Evolutionary conservation across 805 yeast species (phyloP).

Genomic region (Metschnikowia corniflorae): DNA sequence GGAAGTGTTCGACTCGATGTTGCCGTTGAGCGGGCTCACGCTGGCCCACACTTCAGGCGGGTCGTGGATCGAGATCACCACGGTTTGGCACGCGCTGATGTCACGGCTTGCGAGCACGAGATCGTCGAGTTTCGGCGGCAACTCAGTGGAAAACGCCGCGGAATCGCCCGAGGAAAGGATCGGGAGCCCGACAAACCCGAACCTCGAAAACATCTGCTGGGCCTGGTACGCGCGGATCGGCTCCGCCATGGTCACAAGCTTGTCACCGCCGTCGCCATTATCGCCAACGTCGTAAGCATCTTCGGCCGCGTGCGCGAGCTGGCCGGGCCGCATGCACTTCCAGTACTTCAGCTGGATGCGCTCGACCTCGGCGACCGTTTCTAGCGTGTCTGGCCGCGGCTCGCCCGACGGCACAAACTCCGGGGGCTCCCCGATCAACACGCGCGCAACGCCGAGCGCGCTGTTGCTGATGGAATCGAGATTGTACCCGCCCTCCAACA

Average conservation of each 20-base stretch:
- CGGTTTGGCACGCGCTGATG: constrained; percentile 58
- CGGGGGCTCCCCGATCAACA: constrained; percentile 92
- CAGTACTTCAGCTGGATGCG: constrained; percentile 81
- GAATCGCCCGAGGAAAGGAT: constrained; percentile 35
- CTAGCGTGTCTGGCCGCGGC: constrained; percentile 75
- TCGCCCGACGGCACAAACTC: constrained; percentile 61
- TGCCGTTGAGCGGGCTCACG: constrained; percentile 74
- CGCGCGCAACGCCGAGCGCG: constrained; percentile 90
- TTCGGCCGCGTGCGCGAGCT: constrained; percentile 37
- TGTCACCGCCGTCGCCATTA: too few relatives aligned
- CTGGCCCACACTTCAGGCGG: constrained; percentile 92
- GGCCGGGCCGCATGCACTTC: constrained; percentile 77
- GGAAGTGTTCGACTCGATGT: constrained; percentile 67
- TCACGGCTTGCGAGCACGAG: constrained; percentile 70
- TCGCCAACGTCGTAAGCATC: constrained; percentile 37
- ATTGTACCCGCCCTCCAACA: constrained; percentile 95
- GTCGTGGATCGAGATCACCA: constrained; percentile 78
- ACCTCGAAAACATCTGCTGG: constrained; percentile 48
- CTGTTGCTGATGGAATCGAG: constrained; percentile 85
- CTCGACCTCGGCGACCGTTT: constrained; percentile 76
- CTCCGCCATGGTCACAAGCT: constrained; percentile 57
- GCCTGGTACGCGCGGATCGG: constrained; percentile 75
- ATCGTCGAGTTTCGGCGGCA: constrained; percentile 54
- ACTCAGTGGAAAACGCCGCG: constrained; percentile 32
- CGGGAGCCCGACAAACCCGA: constrained; percentile 67